These are phyloP conservation scores for Fusarium newnesense DNA, from an alignment of 2,329 filamentous ascomycete genomes.

Conservation along the genomic window DNA sequence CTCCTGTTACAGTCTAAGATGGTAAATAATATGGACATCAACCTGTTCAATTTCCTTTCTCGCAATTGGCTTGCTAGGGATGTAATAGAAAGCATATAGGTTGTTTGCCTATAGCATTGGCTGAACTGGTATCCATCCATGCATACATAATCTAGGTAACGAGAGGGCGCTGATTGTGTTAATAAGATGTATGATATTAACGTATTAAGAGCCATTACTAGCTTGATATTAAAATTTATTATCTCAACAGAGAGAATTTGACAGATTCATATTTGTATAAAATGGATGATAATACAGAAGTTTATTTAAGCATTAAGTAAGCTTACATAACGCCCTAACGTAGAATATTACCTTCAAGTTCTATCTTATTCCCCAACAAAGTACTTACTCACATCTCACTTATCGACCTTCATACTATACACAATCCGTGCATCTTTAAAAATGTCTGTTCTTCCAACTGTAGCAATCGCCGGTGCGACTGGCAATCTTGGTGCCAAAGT, in stretches of 20 bases:
- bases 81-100: background rate
- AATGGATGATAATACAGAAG: background rate
- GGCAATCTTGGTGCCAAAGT: conserved; percentile 1
- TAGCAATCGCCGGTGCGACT: background rate
- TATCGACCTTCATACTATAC: background rate
- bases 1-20: too few species aligned
- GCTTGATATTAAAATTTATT: background rate
- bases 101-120: background rate
- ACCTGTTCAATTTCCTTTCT: background rate
- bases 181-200: too few species aligned
- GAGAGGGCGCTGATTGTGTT: too few species aligned
- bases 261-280: background rate
- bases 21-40: background rate
- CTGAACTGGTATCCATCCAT: background rate
- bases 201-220: background rate
- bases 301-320: background rate
- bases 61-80: background rate
- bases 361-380: background rate
- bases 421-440: background rate
- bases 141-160: background rate
- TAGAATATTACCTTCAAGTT: background rate
- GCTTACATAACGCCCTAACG: background rate
- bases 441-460: background rate
- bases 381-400: background rate
- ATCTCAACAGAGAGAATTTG: too few species aligned